Evolutionary conservation across 345 rosid genomes (phyloP).

Genomic region (Conringia planisiliqua): DNA sequence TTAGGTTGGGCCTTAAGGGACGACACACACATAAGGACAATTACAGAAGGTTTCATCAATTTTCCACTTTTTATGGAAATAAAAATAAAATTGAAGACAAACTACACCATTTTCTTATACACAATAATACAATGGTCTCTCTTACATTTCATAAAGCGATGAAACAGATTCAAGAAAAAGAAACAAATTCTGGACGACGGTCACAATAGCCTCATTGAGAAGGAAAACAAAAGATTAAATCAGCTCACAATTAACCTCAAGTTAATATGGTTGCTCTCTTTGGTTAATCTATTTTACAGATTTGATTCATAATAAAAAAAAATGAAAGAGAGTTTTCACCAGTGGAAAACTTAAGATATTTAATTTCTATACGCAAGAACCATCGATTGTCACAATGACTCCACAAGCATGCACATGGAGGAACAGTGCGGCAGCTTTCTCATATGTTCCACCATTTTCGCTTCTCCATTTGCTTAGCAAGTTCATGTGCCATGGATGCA

Average conservation of each 20-base stretch:
- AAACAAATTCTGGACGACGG: neutral
- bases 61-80: neutral
- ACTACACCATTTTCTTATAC: neutral
- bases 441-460: slow-evolving; percentile 86
- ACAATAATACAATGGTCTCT: slow-evolving; percentile 1
- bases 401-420: neutral
- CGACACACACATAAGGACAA: neutral
- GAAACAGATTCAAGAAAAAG: neutral
- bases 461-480: slow-evolving; percentile 80
- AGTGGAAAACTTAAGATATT: slow-evolving; percentile 3
- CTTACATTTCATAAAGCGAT: neutral
- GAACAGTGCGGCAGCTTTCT: slow-evolving; percentile 21
- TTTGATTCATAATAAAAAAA: neutral
- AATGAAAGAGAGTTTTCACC: neutral
- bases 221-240: neutral
- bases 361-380: slow-evolving; percentile 18
- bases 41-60: neutral
- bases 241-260: neutral
- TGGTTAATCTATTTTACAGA: slow-evolving; percentile 26
- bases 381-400: slow-evolving; percentile 11
- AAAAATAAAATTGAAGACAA: neutral
- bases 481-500: slow-evolving; percentile 71
- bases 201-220: neutral
- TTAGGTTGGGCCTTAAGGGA: neutral
- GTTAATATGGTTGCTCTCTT: slow-evolving; percentile 9